A percentile compares a stretch with the other conserved stretches of the same genome.
Evolutionary conservation across 1,284 basidiomycete genomes (phyloP).

Genomic region (Agroathelia rolfsii): DNA sequence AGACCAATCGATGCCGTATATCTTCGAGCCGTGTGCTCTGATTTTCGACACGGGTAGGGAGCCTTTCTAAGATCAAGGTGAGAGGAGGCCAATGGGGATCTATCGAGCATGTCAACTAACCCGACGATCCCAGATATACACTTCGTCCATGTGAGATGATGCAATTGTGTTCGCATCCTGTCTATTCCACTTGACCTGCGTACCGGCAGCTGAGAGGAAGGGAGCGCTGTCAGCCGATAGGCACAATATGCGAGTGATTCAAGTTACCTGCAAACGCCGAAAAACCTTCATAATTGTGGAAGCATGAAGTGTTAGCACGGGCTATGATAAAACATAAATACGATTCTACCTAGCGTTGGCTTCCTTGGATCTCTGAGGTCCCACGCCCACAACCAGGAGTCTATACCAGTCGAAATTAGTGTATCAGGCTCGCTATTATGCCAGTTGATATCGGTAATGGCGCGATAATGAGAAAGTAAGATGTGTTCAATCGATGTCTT

Average conservation of each 20-base stretch:
- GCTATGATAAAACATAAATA: background rate
- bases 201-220: slow-evolving; percentile 63
- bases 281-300: slow-evolving; percentile 33
- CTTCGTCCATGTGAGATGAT: slow-evolving; percentile 76
- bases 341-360: slow-evolving; percentile 50
- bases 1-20: slow-evolving; percentile 95
- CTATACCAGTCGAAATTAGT: slow-evolving; percentile 70
- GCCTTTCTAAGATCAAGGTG: slow-evolving; percentile 56
- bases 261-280: slow-evolving; percentile 64
- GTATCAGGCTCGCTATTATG: slow-evolving; percentile 74
- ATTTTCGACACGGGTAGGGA: slow-evolving; percentile 74
- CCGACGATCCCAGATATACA: slow-evolving; percentile 81
- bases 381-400: slow-evolving; percentile 84
- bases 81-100: slow-evolving; percentile 2
- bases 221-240: too few relatives aligned
- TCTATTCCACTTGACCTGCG: slow-evolving; percentile 94
- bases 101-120: slow-evolving; percentile 31
- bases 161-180: slow-evolving; percentile 79
- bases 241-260: too few relatives aligned
- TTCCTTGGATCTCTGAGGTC: slow-evolving; percentile 61
- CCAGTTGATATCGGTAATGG: slow-evolving; percentile 96
- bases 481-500: slow-evolving; percentile 73
- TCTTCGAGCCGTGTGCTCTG: slow-evolving; percentile 76
- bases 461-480: slow-evolving; percentile 80
- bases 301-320: too few relatives aligned